Evolutionary conservation across 306 rosid genomes (phyloP), one percentile per base, ranked within the genome.

Genomic region (Cicer chorassanicum): DNA sequence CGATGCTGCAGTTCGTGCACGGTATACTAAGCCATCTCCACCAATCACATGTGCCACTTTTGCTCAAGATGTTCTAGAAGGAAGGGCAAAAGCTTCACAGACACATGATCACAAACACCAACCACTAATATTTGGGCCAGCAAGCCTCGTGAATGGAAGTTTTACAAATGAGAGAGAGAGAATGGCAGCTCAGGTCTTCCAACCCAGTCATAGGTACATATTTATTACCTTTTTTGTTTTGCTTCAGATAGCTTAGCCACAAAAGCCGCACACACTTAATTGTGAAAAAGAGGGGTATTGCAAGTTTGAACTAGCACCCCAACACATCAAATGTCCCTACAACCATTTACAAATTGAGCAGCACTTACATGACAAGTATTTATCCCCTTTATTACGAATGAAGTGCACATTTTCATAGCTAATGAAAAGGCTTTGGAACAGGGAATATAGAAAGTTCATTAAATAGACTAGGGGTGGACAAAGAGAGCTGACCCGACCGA

Each of bases 21-120:
- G 41, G 62, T 80, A 89, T 54, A 77, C 91, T 9, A 89, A 83
- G 50, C 98, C 97, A 5, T 80, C 90, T 2, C 86, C 69, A 49
- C 98, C 99, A 15, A 92, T 92, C 63, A 95, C 98, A 42, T 95
- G 98, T 68, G 99, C 99, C 40, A 89, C 99, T 53, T 95, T 95
- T 68, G 99, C 99, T 34, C 99, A 92, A 78, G 99, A 95, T 88
- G 99, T 95, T 82, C 75, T 92, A 45, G 99, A 92, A 90, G 98
- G 99, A 76, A 90, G 99, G 81, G 98, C 96, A 16, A 77, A 56
- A 40, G 96, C 80, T 77, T 87, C 99, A 39, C 81, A 88, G 77
- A 87, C 88, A 60, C 99, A 92, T 56, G 98, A 95, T 12, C 99
- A 95, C 85, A 95, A 89, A 69, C 97, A 95, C 80, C 97, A 90